phyloP scores from a whole-genome alignment of 768 basidiomycete species.

The Sporobolomyces phaffii region DNA sequence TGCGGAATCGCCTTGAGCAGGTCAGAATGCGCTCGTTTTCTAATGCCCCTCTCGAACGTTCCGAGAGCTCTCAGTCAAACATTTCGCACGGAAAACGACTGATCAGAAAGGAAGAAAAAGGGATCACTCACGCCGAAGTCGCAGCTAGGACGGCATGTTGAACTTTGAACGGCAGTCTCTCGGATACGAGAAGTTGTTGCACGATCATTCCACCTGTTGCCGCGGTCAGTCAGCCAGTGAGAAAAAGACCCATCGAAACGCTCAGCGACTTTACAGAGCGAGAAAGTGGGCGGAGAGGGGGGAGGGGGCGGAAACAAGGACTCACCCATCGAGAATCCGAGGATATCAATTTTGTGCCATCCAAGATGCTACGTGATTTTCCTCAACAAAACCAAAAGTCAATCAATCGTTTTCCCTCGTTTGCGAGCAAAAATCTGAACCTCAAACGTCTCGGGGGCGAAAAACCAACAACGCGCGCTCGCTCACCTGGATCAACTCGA shows the following conservation, averaged over 20 bases:
- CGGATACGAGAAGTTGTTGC: conserved; percentile 5
- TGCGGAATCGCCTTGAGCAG: conserved; percentile 27
- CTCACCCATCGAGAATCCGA: conserved; percentile 35
- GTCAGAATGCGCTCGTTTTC: conserved; percentile 33
- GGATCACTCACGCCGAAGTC: conserved; percentile 20
- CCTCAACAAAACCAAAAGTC: not conserved
- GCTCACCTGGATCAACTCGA: conserved; percentile 7
- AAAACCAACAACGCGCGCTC: too few relatives aligned
- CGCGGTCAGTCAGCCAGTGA: not conserved
- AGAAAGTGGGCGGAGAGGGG: too few relatives aligned
- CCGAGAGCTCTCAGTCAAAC: not conserved
- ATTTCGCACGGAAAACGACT: too few relatives aligned
- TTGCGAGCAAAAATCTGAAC: not conserved
- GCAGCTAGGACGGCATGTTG: conserved; percentile 27
- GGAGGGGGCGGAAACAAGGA: too few relatives aligned
- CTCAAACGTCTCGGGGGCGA: too few relatives aligned
- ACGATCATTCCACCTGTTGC: conserved; percentile 30
- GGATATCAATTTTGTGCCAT: conserved; percentile 12
- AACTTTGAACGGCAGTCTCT: conserved; percentile 17
- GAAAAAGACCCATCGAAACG: too few relatives aligned
- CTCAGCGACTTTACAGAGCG: too few relatives aligned
- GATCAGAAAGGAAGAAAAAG: not conserved
- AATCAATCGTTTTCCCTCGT: too few relatives aligned
- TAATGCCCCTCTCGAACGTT: not conserved
- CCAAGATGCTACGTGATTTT: conserved; percentile 18